A percentile compares a stretch with the other conserved stretches of the same genome.
Evolutionary conservation across 768 basidiomycete genomes (phyloP).

Genomic region (Sporobolomyces roseus): DNA sequence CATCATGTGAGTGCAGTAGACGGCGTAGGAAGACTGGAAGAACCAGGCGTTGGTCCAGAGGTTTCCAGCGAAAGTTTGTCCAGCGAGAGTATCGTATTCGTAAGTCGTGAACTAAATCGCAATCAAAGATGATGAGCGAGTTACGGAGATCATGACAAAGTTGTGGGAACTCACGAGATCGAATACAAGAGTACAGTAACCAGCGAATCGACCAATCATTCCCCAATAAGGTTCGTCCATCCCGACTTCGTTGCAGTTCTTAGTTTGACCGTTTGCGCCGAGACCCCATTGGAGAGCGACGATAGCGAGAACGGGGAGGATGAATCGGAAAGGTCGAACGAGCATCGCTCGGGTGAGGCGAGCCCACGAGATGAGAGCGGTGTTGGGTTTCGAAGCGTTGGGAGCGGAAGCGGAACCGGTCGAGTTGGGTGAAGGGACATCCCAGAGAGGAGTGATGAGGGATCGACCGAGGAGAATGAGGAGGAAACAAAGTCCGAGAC

Average conservation of each 20-base stretch:
- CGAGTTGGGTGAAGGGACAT: conserved; percentile 36
- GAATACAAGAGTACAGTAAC: conserved; percentile 45
- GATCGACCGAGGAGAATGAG: conserved; percentile 45
- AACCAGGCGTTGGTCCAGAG: conserved; percentile 47
- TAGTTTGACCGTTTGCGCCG: conserved; percentile 39
- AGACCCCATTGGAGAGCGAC: conserved; percentile 46
- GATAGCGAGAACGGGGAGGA: conserved; percentile 46
- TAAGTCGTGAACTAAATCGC: conserved; percentile 42
- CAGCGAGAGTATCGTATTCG: conserved; percentile 43
- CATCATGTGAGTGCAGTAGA: conserved; percentile 46
- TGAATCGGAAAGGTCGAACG: conserved; percentile 46
- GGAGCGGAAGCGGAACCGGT: not conserved
- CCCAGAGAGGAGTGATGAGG: conserved; percentile 46
- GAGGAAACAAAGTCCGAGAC: conserved; percentile 45
- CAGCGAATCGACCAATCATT: conserved; percentile 42
- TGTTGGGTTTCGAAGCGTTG: conserved; percentile 33
- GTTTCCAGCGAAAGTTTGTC: conserved; percentile 46
- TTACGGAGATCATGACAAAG: not conserved
- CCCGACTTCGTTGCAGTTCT: conserved; percentile 45
- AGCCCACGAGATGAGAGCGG: conserved; percentile 44
- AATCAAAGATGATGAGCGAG: not conserved
- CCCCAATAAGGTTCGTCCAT: conserved; percentile 47
- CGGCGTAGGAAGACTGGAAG: conserved; percentile 45
- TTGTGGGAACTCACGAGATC: conserved; percentile 38
- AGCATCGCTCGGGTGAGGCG: conserved; percentile 46